Base-by-base conservation (phyloP, 371 early-diverging fungal species). In the Mortierella sp. region DNA sequence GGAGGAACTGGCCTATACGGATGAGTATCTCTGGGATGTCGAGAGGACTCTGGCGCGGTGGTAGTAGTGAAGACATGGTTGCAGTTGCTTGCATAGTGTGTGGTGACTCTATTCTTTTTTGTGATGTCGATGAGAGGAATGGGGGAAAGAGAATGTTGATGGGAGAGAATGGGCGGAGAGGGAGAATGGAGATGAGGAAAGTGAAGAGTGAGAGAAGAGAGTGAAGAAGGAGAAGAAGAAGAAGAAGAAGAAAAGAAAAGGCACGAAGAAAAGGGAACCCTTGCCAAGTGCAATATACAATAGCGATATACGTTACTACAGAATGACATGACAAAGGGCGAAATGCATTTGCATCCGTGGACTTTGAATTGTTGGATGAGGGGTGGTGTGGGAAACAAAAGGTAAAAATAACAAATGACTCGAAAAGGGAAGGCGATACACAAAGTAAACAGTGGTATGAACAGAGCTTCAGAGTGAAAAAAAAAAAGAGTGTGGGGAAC, bases 1-100 rank as follows among this genome's bases (percentile, higher is more conserved):
- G 78, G 34, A 82, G 78, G 75, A 78, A 82, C 48, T 82, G 82
- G 24, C 82, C 82, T 21, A 82, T 50, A 10, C 82, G 82, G 58
- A 72, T 75, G 45, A 82, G 57, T 60, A 82, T 78, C 38, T 82
- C 82, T 8, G 82, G 78, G 21, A 82, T 72, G 75, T 75, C 75
- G 3, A 82, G 72, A 8, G 82, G 82, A 70, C 44, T 80, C 60
- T 52, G 68, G 21, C 44, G 24, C 10, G 21, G 68, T 38, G 68
- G 19, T 38, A 3, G 42, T 11, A 7, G 68, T 68, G 34, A 24
- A 38, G 24, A 24, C 3, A 24, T 11, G 16, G 34, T 34, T 14
- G 63, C 31, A 0, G 28, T 65, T 42, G 68, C 11, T 24, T 68
- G 42, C 68, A 68, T 68, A 48, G 50, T 55, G 34, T 68, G 11